Percentiles rank a stretch among this genome's conserved stretches.
These are phyloP conservation scores for Ganoderma sinense DNA, from an alignment of 1,284 basidiomycete genomes.

Conservation along the genomic window DNA sequence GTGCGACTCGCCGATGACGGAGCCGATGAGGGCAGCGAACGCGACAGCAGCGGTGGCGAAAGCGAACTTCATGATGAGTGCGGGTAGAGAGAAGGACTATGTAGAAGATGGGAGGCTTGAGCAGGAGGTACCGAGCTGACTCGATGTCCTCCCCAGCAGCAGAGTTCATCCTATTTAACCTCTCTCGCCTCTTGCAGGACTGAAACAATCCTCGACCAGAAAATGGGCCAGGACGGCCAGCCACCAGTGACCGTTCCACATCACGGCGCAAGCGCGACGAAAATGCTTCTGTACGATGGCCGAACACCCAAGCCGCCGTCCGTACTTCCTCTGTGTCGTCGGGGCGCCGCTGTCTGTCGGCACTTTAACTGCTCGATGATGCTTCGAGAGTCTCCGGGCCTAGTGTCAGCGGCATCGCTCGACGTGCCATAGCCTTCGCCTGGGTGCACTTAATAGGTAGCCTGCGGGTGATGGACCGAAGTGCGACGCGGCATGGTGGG, in stretches of 20 bases:
- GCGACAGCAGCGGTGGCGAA: conserved; percentile 38
- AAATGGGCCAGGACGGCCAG: neutral
- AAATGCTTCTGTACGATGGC: neutral
- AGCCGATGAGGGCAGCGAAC: conserved; percentile 33
- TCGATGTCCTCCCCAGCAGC: neutral
- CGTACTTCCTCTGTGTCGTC: neutral
- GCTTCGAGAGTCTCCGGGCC: neutral
- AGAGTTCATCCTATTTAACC: neutral
- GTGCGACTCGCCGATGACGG: conserved; percentile 44
- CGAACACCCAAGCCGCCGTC: neutral
- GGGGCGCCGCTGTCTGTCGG: neutral
- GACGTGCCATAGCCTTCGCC: neutral
- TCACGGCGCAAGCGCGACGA: neutral
- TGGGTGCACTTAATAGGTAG: neutral
- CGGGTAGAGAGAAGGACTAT: conserved; percentile 21
- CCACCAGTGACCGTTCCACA: neutral
- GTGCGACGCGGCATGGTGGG: no score
- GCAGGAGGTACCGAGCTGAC: neutral
- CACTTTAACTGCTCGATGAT: neutral
- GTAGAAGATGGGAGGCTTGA: neutral
- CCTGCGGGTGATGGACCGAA: neutral
- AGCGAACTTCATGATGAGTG: conserved; percentile 40
- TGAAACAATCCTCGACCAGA: neutral
- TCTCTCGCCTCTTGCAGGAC: neutral
- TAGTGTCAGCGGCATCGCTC: neutral